A percentile compares a stretch with the other conserved stretches of the same genome.
Evolutionary conservation across 257 asterid species (phyloP).

Genomic region (Solanum bulbocastanum): DNA sequence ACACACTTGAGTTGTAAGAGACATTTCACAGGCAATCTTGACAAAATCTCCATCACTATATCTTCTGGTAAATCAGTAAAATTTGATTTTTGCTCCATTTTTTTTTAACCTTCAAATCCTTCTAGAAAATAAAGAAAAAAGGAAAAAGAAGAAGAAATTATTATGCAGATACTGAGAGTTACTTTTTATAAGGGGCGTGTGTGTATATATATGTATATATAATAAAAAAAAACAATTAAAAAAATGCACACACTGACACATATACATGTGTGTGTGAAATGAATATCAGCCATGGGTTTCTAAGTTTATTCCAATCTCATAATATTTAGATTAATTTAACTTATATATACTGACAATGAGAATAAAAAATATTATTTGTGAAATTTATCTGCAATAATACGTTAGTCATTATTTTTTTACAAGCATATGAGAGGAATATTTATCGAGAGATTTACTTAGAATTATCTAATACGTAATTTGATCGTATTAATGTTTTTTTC

Average conservation of each 20-base stretch:
- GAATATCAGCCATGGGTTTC: neutral
- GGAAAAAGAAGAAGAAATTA: neutral
- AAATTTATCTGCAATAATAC: neutral
- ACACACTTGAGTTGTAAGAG: slow-evolving; percentile 24
- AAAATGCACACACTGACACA: neutral
- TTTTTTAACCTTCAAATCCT: neutral
- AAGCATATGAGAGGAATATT: neutral
- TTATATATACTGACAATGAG: neutral
- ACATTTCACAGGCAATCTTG: slow-evolving; percentile 23
- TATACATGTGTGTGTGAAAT: neutral
- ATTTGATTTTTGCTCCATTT: neutral
- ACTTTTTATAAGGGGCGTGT: neutral
- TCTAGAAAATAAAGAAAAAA: neutral
- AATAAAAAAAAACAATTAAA: neutral
- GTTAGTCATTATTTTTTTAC: neutral
- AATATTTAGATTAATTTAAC: neutral
- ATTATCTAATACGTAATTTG: neutral
- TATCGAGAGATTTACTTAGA: neutral
- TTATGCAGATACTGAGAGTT: neutral
- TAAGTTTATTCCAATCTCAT: neutral
- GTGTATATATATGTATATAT: neutral
- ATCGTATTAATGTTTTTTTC: neutral
- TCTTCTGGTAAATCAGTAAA: slow-evolving; percentile 18
- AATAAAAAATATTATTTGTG: neutral
- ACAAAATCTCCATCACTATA: slow-evolving; percentile 19